Evolutionary conservation across 352 stramenopile species (phyloP), one percentile per base, ranked within the genome.

Genomic region (Phytophthora macrochlamydospora): DNA sequence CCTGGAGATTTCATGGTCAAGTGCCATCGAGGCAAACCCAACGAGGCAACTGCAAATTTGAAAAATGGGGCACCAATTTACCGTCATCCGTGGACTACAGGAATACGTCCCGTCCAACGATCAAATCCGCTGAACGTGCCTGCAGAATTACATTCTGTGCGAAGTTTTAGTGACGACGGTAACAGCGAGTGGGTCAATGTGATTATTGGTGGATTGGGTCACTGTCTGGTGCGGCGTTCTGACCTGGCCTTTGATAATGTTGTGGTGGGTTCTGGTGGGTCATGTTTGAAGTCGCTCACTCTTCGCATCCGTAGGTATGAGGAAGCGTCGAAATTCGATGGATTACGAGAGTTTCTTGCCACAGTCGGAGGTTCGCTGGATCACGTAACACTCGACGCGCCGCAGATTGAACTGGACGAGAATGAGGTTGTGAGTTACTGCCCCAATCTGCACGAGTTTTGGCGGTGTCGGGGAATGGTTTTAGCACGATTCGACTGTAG

Each of bases 1-100:
- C 56, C 62, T 1, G 62, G 66, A 65, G 62, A 66, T 66, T 18
- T 37, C 3, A 13, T 70, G 12, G 60, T 49, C 35, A 43, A 50
- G 12, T 52, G 30, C 29, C 4, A 4, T 33, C 55, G 43, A 51
- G 62, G 55, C 18, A 24, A 31, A 8, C 24, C 44, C 8, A 12
- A 33, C 18, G 49, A 60, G 40, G 56, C 28, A 37, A 40, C 59
- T 32, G 42, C 54, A 14, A 37, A 32, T 24, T 29, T 69, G n/a
- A 60, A 58, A 48, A 56, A 59, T 44, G 49, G 43, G 7, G 49
- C 54, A 35, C 48, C 40, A 46, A n/a, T 46, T 46, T 24, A 6
- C 6, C 14, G 40, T 24, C 49, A 59, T 8, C 59, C 55, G 54
- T 28, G 48, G 12, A 30, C 51, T 3, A 11, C 57, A 32, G 53